Base-by-base conservation (phyloP, 2,329 filamentous ascomycete species). In the Metarhizium humberi region DNA sequence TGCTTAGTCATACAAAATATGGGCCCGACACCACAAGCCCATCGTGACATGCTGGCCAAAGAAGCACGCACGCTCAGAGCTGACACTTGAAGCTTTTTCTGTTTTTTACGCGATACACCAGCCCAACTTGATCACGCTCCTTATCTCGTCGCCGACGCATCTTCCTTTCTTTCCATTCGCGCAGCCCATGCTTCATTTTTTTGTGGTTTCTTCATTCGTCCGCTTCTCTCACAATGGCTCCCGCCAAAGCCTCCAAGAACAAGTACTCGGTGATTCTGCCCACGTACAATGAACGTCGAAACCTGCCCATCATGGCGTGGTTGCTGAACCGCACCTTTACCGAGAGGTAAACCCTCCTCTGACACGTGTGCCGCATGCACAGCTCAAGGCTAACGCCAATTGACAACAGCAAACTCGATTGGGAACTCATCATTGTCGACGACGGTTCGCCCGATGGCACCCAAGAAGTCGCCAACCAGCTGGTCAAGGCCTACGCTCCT, bases 251-350 rank as follows among this genome's bases (percentile, higher is more conserved):
- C 42, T 58, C 66, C 52, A 71, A 72, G 65, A 67, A 94, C 80
- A 95, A 92, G 76, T 99, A 96, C 81, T 96, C 92, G 63, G 87
- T 99, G 69, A 92, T 99, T 69, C 84, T 99, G 61, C 94, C 94
- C 56, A 99, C 94, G 59, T 99, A 96, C 84, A 97, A 99, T 73
- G 94, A 99, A 82, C 90, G 94, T 69, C 86, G 85, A 73, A 99
- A 99, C 76, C 84, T 99, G 63, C 94, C 94, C 66, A 94, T 99
- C 71, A 90, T 97, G 69, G 84, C 87, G 67, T 97, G 91, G 90
- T 78, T 99, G 72, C 81, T 99, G 63, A 89, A 95, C 76, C 87
- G 86, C 71, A 96, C 87, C 60, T 97, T 97, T 73, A 90, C 86
- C 52, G 84, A 95, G 72, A 80, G 88, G 92, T 96, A 78, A 60